Base-by-base conservation (phyloP, 129 eudicot genomes). In the Tagetes erecta region DNA sequence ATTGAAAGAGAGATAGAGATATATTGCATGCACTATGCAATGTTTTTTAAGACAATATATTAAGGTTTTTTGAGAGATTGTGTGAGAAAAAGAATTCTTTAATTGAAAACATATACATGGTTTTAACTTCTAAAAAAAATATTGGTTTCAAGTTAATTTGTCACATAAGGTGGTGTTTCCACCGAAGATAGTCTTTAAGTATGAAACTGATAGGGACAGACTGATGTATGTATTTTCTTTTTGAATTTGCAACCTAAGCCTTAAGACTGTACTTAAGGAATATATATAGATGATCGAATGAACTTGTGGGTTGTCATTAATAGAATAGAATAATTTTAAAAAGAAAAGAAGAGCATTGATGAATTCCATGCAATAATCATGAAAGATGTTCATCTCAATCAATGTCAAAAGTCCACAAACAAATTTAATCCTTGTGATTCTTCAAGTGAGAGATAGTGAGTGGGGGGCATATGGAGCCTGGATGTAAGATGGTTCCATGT, bases 301-400 rank as follows among this genome's bases (percentile, higher is more conserved):
- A 20, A 20, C 27, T 20, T 20, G 27, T 20, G 27, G 27, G 27
- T 20, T 20, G 27, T 20, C 27, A 20, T 20, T 20, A 20, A 20
- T 20, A 20, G 27, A 20, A 20, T 20, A 20, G 27, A 20, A 20
- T 20, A 20, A 20, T 20, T 20, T 20, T 20, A 20, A 20, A 42
- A 6, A 62, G 50, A 46, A 45, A 64, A 37, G 20, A 20, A 53
- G 34, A 5, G 59, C 1, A 46, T 45, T 20, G 27, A 62, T 80
- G 84, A 80, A 75, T 80, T 80, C 80, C 73, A 80, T 80, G 84
- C 77, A 75, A 76, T 75, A 75, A 80, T 80, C 35, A 80, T 80
- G 76, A 80, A 65, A 33, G 34, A 5, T 71, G 20, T 68, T 51
- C 34, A 72, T 65, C 51, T 73, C 75, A 74, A 80, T 80, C 83